A percentile compares a stretch with the other conserved stretches of the same genome.
phyloP scores from a whole-genome alignment of 2,329 filamentous ascomycete genomes.

The Blumeriella jaapii region DNA sequence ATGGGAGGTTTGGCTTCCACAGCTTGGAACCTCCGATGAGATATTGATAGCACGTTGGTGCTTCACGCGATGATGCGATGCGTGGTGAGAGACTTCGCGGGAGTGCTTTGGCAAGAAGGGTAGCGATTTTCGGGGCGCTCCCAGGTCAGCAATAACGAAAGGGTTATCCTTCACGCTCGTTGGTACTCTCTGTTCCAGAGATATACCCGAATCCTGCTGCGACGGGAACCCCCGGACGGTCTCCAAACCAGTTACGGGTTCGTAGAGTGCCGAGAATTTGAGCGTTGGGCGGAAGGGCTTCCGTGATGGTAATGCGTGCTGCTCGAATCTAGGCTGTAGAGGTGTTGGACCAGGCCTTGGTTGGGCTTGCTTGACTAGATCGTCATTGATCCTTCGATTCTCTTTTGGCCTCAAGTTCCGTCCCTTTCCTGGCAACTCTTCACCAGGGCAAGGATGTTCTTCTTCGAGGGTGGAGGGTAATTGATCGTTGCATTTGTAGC shows the following conservation, averaged over 20 bases:
- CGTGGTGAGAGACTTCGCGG: slow-evolving; percentile 2
- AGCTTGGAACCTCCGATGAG: slow-evolving; percentile 8
- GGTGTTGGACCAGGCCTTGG: slow-evolving; percentile 2
- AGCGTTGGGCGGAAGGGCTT: slow-evolving; percentile 1
- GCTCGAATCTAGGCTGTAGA: neutral
- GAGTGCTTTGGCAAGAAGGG: neutral
- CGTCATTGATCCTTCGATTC: neutral
- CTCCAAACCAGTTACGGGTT: neutral
- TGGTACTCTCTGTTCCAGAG: too few species aligned
- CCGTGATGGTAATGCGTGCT: neutral
- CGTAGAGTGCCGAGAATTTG: slow-evolving; percentile 5
- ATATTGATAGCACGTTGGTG: neutral
- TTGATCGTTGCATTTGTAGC: slow-evolving; percentile 31
- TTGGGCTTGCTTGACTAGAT: slow-evolving; percentile 4
- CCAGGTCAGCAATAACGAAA: slow-evolving; percentile 15
- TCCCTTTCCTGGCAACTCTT: neutral
- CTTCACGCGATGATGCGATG: slow-evolving; percentile 1
- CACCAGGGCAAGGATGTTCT: neutral
- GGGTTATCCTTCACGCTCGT: slow-evolving; percentile 14
- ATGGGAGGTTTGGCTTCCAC: slow-evolving; percentile 14
- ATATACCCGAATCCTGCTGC: neutral
- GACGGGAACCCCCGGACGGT: neutral
- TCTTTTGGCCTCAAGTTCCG: neutral
- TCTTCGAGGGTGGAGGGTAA: neutral
- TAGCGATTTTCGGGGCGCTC: slow-evolving; percentile 1